Conservation (phyloP, 257 asterid genomes). For the Eucommia ulmoides region DNA sequence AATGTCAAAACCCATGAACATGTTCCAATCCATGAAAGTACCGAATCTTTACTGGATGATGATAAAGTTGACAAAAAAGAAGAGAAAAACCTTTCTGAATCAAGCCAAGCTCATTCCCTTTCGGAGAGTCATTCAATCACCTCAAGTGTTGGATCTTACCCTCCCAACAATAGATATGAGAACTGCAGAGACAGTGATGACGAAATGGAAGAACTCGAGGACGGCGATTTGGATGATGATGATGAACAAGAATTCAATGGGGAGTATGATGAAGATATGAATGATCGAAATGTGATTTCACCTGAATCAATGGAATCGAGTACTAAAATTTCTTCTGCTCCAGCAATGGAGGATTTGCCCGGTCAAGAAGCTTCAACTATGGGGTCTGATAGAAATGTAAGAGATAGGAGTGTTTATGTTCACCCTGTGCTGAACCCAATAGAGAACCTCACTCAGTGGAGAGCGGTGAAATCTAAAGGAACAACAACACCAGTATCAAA, state of each 20-base stretch:
- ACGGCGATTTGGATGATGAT: slow-evolving; percentile 55
- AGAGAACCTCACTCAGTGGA: slow-evolving; percentile 86
- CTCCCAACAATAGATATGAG: slow-evolving; percentile 83
- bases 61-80: background rate
- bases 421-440: slow-evolving; percentile 82
- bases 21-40: background rate
- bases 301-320: slow-evolving; percentile 46
- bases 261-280: slow-evolving; percentile 30
- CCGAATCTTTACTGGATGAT: background rate
- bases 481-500: slow-evolving; percentile 38
- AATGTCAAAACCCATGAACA: background rate
- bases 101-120: background rate
- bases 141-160: slow-evolving; percentile 64
- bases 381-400: slow-evolving; percentile 20
- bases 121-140: slow-evolving; percentile 43
- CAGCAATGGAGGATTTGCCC: slow-evolving; percentile 32
- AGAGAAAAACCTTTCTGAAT: background rate
- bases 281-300: slow-evolving; percentile 15
- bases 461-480: slow-evolving; percentile 50
- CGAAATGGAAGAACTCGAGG: slow-evolving; percentile 58
- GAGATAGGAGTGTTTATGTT: slow-evolving; percentile 59
- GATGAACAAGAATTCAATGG: slow-evolving; percentile 18
- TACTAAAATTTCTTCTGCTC: slow-evolving; percentile 19
- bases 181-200: slow-evolving; percentile 79
- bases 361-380: slow-evolving; percentile 21